A percentile compares a stretch with the other conserved stretches of the same genome.
Conservation (phyloP, 2,329 filamentous ascomycete species). For the Penicillium sp. region DNA sequence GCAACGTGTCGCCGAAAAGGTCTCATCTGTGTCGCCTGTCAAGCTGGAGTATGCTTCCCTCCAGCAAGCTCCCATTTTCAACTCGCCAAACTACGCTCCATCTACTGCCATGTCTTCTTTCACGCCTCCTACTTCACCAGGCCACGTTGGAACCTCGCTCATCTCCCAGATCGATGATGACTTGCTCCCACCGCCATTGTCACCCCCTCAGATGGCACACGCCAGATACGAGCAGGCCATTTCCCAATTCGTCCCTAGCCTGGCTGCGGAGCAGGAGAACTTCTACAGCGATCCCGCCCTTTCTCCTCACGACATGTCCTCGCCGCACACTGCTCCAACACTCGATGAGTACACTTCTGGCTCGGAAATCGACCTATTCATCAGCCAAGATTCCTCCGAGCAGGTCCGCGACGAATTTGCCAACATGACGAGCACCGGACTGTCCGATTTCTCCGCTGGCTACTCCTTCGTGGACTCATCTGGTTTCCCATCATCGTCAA, state of each 20-base stretch:
- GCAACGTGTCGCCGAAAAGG: conserved; percentile 36
- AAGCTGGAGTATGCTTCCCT: conserved; percentile 19
- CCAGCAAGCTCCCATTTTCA: conserved; percentile 36
- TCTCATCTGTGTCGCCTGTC: conserved; percentile 29
- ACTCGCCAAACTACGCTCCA: conserved; percentile 42
- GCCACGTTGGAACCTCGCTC: conserved; percentile 34
- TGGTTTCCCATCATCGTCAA: conserved; percentile 33
- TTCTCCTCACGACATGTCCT: conserved; percentile 34
- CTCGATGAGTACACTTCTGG: conserved; percentile 32
- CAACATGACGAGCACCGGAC: conserved; percentile 26
- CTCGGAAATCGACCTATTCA: conserved; percentile 42
- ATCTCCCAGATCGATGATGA: conserved; percentile 39
- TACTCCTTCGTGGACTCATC: conserved; percentile 19
- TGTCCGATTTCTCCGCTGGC: conserved; percentile 30
- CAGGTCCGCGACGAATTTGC: conserved; percentile 31
- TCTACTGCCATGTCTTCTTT: conserved; percentile 44
- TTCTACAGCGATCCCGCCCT: conserved; percentile 29
- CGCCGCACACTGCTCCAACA: conserved; percentile 35
- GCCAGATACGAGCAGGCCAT: conserved; percentile 23
- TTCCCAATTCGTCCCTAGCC: conserved; percentile 15
- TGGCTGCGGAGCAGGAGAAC: conserved; percentile 22
- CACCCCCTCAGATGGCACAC: conserved; percentile 26
- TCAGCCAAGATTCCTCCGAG: conserved; percentile 32
- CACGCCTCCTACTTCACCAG: conserved; percentile 47
- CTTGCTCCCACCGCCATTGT: conserved; percentile 34